Percentiles rank a stretch among this genome's conserved stretches.
Evolutionary conservation across 805 yeast species (phyloP).

Genomic region (Hanseniaspora vineae): DNA sequence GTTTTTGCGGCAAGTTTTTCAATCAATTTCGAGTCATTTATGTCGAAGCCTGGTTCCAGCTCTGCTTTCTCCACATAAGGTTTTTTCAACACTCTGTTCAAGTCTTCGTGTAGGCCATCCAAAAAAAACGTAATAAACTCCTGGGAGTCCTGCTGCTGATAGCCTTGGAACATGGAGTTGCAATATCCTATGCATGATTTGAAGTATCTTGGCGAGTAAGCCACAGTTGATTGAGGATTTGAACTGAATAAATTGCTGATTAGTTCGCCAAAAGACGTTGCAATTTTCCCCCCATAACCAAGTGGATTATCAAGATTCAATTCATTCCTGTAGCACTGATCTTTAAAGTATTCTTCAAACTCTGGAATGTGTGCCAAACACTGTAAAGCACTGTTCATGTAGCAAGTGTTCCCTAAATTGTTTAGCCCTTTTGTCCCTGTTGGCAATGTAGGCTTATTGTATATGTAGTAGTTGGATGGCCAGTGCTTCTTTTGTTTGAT

Average conservation of each 20-base stretch:
- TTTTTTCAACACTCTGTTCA: slow-evolving; percentile 68
- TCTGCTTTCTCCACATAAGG: slow-evolving; percentile 89
- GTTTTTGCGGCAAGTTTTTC: slow-evolving; percentile 55
- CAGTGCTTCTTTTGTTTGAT: slow-evolving; percentile 23
- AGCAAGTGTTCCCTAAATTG: slow-evolving; percentile 83
- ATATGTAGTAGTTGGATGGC: slow-evolving; percentile 24
- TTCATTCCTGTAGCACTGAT: slow-evolving; percentile 46
- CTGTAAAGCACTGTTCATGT: slow-evolving; percentile 90
- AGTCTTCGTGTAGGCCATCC: slow-evolving; percentile 88
- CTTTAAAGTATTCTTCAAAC: slow-evolving; percentile 59
- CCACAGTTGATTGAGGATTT: slow-evolving; percentile 11
- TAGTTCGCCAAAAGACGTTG: slow-evolving; percentile 57
- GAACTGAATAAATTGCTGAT: slow-evolving; percentile 45
- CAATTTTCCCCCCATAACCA: slow-evolving; percentile 76
- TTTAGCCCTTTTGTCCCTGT: slow-evolving; percentile 48
- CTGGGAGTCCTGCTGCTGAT: slow-evolving; percentile 89
- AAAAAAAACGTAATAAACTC: slow-evolving; percentile 81
- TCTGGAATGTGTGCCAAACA: slow-evolving; percentile 82
- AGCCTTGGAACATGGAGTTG: slow-evolving; percentile 74
- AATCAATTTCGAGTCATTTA: slow-evolving; percentile 39
- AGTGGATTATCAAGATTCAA: slow-evolving; percentile 69
- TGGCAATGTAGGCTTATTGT: slow-evolving; percentile 15
- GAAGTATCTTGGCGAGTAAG: slow-evolving; percentile 53
- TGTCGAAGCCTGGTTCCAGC: slow-evolving; percentile 43
- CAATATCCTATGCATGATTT: slow-evolving; percentile 67